phyloP scores from a whole-genome alignment of 768 basidiomycete genomes.

The Termitomyces sp. region DNA sequence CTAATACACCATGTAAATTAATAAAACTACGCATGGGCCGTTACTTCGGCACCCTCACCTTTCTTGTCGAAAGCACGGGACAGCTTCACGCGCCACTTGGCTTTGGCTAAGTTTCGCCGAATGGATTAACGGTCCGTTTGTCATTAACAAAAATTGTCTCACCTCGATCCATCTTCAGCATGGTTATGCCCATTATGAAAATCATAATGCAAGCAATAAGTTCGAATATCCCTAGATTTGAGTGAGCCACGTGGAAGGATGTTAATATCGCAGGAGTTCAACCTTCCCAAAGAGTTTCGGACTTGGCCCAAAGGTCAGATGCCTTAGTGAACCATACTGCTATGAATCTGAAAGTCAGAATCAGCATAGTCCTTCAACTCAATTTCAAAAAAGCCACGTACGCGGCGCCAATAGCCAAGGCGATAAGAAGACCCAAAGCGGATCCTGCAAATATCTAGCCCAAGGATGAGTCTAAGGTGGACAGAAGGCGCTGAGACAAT shows the following conservation, averaged over 20 bases:
- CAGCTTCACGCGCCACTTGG: slow-evolving; percentile 94
- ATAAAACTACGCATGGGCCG: neutral
- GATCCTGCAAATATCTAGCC: slow-evolving; percentile 74
- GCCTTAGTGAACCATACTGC: slow-evolving; percentile 95
- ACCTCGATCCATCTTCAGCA: slow-evolving; percentile 90
- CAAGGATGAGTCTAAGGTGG: neutral
- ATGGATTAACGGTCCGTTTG: neutral
- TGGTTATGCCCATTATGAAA: slow-evolving; percentile 88
- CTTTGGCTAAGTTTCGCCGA: slow-evolving; percentile 47
- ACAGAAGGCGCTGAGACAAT: neutral
- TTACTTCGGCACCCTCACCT: neutral
- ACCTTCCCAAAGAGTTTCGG: slow-evolving; percentile 94
- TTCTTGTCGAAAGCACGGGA: slow-evolving; percentile 62
- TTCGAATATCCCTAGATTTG: slow-evolving; percentile 53
- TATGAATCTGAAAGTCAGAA: slow-evolving; percentile 50
- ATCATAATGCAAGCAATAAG: slow-evolving; percentile 77
- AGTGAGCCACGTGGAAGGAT: neutral
- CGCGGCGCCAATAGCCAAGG: slow-evolving; percentile 82
- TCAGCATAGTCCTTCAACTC: neutral
- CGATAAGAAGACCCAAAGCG: slow-evolving; percentile 66
- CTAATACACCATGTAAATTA: slow-evolving; percentile 19
- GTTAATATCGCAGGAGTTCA: slow-evolving; percentile 21
- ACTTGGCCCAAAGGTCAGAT: slow-evolving; percentile 73
- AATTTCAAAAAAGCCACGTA: slow-evolving; percentile 18
- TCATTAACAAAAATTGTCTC: neutral